phyloP scores from a whole-genome alignment of 768 basidiomycete species.

The Suillus lakei region DNA sequence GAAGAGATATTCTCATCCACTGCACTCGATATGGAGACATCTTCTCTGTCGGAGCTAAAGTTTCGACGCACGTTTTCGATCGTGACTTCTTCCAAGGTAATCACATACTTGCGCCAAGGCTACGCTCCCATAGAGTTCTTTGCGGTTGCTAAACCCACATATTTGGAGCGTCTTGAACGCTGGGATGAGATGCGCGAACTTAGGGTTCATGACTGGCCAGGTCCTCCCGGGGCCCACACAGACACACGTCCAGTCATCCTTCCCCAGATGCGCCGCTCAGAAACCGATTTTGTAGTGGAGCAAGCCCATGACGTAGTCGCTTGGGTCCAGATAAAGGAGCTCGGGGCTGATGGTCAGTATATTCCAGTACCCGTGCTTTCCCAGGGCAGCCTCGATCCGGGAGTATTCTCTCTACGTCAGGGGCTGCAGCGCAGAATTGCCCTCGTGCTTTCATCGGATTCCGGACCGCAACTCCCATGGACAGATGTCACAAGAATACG shows the following conservation, averaged over 20 bases:
- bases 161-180: constrained; percentile 85
- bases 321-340: constrained; percentile 85
- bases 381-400: constrained; percentile 75
- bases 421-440: constrained; percentile 87
- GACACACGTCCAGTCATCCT: constrained; percentile 48
- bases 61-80: constrained; percentile 86
- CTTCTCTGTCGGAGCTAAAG: constrained; percentile 77
- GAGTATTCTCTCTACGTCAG: constrained; percentile 89
- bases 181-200: constrained; percentile 95
- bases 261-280: constrained; percentile 89
- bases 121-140: constrained; percentile 93
- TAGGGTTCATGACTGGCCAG: constrained; percentile 47
- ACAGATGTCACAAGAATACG: constrained; percentile 74
- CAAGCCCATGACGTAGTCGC: constrained; percentile 92
- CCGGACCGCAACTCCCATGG: constrained; percentile 91
- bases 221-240: constrained; percentile 30
- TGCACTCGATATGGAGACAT: constrained; percentile 71
- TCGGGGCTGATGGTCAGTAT: constrained; percentile 85
- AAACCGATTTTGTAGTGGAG: constrained; percentile 87
- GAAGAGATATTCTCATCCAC: constrained; percentile 86
- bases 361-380: constrained; percentile 82
- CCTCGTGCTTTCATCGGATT: constrained; percentile 81
- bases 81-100: constrained; percentile 71
- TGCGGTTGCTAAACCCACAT: constrained; percentile 78
- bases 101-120: constrained; percentile 71